phyloP scores from a whole-genome alignment of 805 yeast genomes.

The Suhomyces vadensis region DNA sequence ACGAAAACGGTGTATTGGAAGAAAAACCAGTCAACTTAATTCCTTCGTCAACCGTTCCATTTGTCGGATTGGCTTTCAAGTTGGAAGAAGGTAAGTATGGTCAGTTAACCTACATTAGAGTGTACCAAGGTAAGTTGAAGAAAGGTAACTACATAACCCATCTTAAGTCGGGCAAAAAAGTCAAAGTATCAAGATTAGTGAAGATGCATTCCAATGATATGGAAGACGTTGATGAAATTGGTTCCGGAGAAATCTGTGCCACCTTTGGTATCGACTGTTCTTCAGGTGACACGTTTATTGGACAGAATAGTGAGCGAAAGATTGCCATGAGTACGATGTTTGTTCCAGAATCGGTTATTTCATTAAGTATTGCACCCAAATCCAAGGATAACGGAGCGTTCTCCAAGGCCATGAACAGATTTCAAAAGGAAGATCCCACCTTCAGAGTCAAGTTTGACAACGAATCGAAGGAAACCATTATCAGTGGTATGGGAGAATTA shows the following conservation, averaged over 20 bases:
- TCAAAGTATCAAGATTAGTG: slow-evolving; percentile 84
- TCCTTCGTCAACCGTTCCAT: slow-evolving; percentile 74
- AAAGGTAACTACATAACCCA: slow-evolving; percentile 89
- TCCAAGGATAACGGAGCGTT: slow-evolving; percentile 83
- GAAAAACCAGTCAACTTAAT: slow-evolving; percentile 64
- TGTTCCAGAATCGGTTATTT: slow-evolving; percentile 98
- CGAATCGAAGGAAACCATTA: slow-evolving; percentile 91
- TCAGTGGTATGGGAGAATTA: slow-evolving; percentile 98
- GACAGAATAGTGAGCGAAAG: slow-evolving; percentile 59
- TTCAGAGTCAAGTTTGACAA: slow-evolving; percentile 88
- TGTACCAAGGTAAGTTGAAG: slow-evolving; percentile 91
- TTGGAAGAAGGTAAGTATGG: slow-evolving; percentile 98
- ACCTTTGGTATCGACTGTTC: slow-evolving; percentile 99
- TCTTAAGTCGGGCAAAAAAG: slow-evolving; percentile 88
- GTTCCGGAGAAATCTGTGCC: slow-evolving; percentile 99
- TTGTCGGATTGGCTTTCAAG: slow-evolving; percentile 97
- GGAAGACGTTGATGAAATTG: slow-evolving; percentile 96
- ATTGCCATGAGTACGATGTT: slow-evolving; percentile 97
- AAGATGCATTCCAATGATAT: slow-evolving; percentile 99
- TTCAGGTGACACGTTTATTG: slow-evolving; percentile 97
- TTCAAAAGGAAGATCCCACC: slow-evolving; percentile 99
- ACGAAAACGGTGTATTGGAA: slow-evolving; percentile 36
- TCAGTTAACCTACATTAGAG: slow-evolving; percentile 94
- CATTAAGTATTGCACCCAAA: slow-evolving; percentile 86
- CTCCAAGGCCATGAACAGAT: slow-evolving; percentile 94